Evolutionary conservation across 495 filamentous ascomycete species (phyloP).

Genomic region (Cercophora newfieldiana): DNA sequence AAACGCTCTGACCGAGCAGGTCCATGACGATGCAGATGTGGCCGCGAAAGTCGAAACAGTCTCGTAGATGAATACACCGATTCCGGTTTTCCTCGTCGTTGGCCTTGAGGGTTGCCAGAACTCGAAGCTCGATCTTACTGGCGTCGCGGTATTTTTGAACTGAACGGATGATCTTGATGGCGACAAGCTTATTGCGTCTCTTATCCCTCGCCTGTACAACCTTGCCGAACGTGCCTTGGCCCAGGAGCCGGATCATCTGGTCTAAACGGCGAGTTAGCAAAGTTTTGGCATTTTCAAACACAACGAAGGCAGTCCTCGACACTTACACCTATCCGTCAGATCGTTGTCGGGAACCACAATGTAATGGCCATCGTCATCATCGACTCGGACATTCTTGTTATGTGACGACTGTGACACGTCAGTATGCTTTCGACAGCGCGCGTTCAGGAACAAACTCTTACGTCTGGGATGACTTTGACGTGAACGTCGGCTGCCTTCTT

Average conservation of each 20-base stretch:
- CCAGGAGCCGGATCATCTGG: constrained; percentile 80
- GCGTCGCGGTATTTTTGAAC: constrained; percentile 98
- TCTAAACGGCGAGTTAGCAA: constrained; percentile 52
- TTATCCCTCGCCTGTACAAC: constrained; percentile 90
- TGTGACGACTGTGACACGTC: constrained; percentile 42
- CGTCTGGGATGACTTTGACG: constrained; percentile 79
- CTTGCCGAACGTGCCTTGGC: constrained; percentile 97
- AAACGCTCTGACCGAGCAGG: constrained; percentile 92
- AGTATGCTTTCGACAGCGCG: constrained; percentile 8
- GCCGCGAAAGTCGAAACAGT: constrained; percentile 96
- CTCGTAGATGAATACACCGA: constrained; percentile 93
- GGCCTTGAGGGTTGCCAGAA: constrained; percentile 82
- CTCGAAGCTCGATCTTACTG: constrained; percentile 91
- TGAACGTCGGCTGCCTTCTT: constrained; percentile 91
- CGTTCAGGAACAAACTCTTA: constrained; percentile 50
- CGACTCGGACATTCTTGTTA: constrained; percentile 61
- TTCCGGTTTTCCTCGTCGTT: constrained; percentile 93
- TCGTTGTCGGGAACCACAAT: constrained; percentile 81
- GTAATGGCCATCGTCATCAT: constrained; percentile 97
- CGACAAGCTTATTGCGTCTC: constrained; percentile 71
- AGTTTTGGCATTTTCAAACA: not conserved
- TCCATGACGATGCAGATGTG: constrained; percentile 99
- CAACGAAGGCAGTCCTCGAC: not conserved
- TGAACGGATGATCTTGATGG: constrained; percentile 96
- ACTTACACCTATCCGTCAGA: constrained; percentile 87